Base-by-base conservation (phyloP, 495 filamentous ascomycete genomes). In the Bathelium albidoporum region DNA sequence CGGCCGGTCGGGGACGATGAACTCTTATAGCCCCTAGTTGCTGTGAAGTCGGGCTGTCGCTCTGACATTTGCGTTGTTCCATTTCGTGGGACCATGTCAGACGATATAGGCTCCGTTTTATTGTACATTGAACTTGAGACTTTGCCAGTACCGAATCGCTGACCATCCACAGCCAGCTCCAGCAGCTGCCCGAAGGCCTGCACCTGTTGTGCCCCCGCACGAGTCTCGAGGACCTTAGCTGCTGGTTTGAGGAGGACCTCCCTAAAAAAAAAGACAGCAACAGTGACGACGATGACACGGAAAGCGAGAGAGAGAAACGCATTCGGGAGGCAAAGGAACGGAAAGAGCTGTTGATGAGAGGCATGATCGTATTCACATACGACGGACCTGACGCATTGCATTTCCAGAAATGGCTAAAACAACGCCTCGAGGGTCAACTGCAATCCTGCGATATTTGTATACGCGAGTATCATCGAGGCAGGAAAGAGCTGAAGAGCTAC, bases 401-500 rank as follows among this genome's bases (percentile, higher is more conserved):
- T 34, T 79, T 85, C 68, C 80, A 86, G 59, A 71, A 75, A 49
- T 84, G 85, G 71, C 82, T 92, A 52, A 79, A 76, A 65, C 66
- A 71, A n/a, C 78, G 75, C 32, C 67, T 87, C 36, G 77, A 82
- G 55, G 72, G 74, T 1, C 74, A 83, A 28, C 77, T 97, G 41
- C 82, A 76, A 31, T 82, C 76, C 39, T 97, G 92, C 75, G 87
- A 95, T 66, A 77, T 83, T 44, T 97, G 92, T 72, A 85, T 91
- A 63, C 83, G 83, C 41, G 83, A 85, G 44, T 97, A 91, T 76
- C 89, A 97, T 75, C 86, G 82, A 55, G 82, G 82, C 22, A 86
- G 87, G 70, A 79, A 81, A 63, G 79, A 76, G 66, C 80, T 89
- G 65, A 76, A 87, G 64, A 80, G 85, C 45, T 75, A 81, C 28